Percentiles rank a stretch among this genome's conserved stretches.
Evolutionary conservation across 331 rosid genomes (phyloP).

Genomic region (Malus hybrid): DNA sequence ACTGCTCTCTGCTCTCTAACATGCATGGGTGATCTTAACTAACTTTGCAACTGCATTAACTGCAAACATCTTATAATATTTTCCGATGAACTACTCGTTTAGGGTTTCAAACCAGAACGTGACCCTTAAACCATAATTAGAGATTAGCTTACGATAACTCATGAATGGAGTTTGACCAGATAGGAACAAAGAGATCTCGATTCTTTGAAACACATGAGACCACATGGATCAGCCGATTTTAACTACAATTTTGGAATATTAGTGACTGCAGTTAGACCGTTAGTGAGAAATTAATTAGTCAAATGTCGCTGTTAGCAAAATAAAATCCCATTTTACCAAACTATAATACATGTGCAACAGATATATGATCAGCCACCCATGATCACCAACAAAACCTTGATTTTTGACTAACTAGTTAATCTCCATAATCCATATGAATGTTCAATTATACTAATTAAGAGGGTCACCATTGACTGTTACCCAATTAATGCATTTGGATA

Average conservation of each 20-base stretch:
- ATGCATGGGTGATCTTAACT: constrained; percentile 9
- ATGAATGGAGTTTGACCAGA: constrained; percentile 12
- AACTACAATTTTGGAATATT: background rate
- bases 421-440: background rate
- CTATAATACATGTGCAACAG: constrained; percentile 38
- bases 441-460: background rate
- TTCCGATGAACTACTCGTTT: background rate
- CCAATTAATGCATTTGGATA: constrained; percentile 1
- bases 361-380: constrained; percentile 13
- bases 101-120: background rate
- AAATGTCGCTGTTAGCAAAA: constrained; percentile 1
- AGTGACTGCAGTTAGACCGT: constrained; percentile 16
- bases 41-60: constrained; percentile 30
- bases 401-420: constrained; percentile 14
- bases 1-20: background rate
- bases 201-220: constrained; percentile 63
- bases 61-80: background rate
- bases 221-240: constrained; percentile 59
- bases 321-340: constrained; percentile 16
- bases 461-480: constrained; percentile 14
- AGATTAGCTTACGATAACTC: constrained; percentile 14
- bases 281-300: constrained; percentile 24
- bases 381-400: constrained; percentile 8
- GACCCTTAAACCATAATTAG: background rate
- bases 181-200: constrained; percentile 20